phyloP scores from a whole-genome alignment of 208 protist species.

The Novymonas esmeraldas region DNA sequence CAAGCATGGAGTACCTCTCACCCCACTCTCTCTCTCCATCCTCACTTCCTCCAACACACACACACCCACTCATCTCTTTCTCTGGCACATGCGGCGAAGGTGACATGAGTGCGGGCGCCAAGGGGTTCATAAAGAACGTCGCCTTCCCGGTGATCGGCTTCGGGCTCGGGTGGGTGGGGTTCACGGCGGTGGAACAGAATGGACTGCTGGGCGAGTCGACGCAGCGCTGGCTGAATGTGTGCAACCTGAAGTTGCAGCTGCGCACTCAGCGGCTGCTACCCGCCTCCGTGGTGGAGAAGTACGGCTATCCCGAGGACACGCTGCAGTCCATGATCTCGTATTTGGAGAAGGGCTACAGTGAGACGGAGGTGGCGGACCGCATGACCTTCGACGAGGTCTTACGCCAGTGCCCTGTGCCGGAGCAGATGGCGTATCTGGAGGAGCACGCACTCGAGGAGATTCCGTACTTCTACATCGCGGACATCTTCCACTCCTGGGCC shows the following conservation, averaged over 20 bases:
- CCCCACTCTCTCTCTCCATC: background rate
- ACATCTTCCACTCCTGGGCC: slow-evolving; percentile 86
- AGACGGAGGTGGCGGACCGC: slow-evolving; percentile 39
- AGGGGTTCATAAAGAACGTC: slow-evolving; percentile 15
- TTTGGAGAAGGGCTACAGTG: slow-evolving; percentile 49
- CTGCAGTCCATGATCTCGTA: slow-evolving; percentile 51
- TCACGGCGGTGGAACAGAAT: slow-evolving; percentile 46
- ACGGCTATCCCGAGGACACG: slow-evolving; percentile 54
- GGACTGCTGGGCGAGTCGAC: slow-evolving; percentile 36
- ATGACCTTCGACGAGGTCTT: slow-evolving; percentile 85
- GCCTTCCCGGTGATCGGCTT: slow-evolving; percentile 65
- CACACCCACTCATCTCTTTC: background rate
- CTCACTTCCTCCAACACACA: background rate
- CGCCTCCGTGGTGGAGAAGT: slow-evolving; percentile 48
- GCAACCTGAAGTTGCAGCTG: slow-evolving; percentile 67
- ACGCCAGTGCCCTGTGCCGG: slow-evolving; percentile 59
- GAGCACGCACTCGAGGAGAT: slow-evolving; percentile 84
- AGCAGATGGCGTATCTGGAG: slow-evolving; percentile 84
- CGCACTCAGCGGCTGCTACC: slow-evolving; percentile 61
- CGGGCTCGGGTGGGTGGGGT: slow-evolving; percentile 63
- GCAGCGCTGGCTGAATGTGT: slow-evolving; percentile 49
- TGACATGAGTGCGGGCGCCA: slow-evolving; percentile 14
- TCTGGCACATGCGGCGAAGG: background rate
- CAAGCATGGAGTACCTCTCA: background rate
- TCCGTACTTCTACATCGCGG: slow-evolving; percentile 91